Percentiles rank a stretch among this genome's conserved stretches.
Conservation (phyloP, 2,329 filamentous ascomycete genomes). For the Zasmidium citrigriseum region DNA sequence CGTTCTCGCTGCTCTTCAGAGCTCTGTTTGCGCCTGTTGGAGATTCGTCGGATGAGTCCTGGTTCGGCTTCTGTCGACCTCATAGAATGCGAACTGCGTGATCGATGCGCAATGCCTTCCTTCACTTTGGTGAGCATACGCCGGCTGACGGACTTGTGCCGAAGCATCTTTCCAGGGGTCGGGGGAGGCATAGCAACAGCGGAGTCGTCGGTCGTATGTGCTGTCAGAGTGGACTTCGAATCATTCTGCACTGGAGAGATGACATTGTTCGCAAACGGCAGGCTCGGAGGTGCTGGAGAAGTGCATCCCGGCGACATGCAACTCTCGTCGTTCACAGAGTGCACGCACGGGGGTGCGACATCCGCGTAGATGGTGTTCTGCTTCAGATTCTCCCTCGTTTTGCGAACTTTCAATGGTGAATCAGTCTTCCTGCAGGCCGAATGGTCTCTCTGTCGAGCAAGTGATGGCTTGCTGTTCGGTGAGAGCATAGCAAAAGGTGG, state of each 20-base stretch:
- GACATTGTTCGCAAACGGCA: not conserved
- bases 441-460: slow-evolving; percentile 34
- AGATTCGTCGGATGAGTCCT: slow-evolving; percentile 32
- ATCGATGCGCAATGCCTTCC: slow-evolving; percentile 32
- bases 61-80: slow-evolving; percentile 28
- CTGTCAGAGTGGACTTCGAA: slow-evolving; percentile 17
- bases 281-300: not conserved
- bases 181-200: not conserved
- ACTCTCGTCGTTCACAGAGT: not conserved
- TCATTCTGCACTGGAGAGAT: slow-evolving; percentile 2
- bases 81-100: slow-evolving; percentile 29
- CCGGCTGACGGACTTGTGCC: slow-evolving; percentile 37
- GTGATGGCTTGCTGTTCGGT: slow-evolving; percentile 31
- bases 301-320: not conserved
- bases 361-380: slow-evolving; percentile 22
- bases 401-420: slow-evolving; percentile 36
- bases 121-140: slow-evolving; percentile 39
- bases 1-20: slow-evolving; percentile 23
- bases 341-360: slow-evolving; percentile 28
- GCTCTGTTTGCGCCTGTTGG: slow-evolving; percentile 28
- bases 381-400: slow-evolving; percentile 38
- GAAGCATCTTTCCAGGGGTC: slow-evolving; percentile 19
- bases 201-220: not conserved
- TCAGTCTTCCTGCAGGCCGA: slow-evolving; percentile 31
- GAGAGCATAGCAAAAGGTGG: slow-evolving; percentile 26